A percentile compares a stretch with the other conserved stretches of the same genome.
phyloP scores from a whole-genome alignment of 1,139 yeast species.

The Pneumocystis canis region DNA sequence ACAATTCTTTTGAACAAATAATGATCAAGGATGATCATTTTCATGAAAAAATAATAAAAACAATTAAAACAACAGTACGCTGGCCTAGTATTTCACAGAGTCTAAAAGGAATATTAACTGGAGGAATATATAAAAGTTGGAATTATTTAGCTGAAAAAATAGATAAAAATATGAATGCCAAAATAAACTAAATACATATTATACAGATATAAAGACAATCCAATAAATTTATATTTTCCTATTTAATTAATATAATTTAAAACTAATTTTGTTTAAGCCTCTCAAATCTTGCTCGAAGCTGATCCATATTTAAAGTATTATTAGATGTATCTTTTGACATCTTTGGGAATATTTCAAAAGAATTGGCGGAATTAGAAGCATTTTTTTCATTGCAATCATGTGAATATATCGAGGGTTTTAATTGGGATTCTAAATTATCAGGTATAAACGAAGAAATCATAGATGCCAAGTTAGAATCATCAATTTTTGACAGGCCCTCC shows the following conservation, averaged over 20 bases:
- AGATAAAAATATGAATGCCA: conserved; percentile 18
- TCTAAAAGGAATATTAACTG: conserved; percentile 69
- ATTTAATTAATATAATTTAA: background rate
- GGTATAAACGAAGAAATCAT: conserved; percentile 9
- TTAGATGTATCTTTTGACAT: background rate
- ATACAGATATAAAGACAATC: background rate
- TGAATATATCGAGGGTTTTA: conserved; percentile 11
- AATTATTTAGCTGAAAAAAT: conserved; percentile 68
- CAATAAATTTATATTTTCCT: background rate
- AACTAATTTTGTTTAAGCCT: conserved; percentile 6
- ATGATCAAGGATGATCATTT: conserved; percentile 33
- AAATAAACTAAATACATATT: conserved; percentile 2
- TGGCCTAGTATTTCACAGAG: conserved; percentile 63
- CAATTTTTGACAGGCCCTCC: background rate
- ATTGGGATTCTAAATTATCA: conserved; percentile 5
- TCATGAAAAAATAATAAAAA: conserved; percentile 28
- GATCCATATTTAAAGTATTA: background rate
- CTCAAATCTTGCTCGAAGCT: conserved; percentile 8
- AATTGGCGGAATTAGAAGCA: conserved; percentile 32
- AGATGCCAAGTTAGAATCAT: conserved; percentile 15
- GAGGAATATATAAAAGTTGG: conserved; percentile 61
- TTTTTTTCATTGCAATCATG: conserved; percentile 20
- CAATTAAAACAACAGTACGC: conserved; percentile 47
- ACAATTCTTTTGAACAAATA: conserved; percentile 24
- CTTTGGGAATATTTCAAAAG: conserved; percentile 29